Evolutionary conservation across 345 rosid genomes (phyloP).

Genomic region (Salix arbutifolia): DNA sequence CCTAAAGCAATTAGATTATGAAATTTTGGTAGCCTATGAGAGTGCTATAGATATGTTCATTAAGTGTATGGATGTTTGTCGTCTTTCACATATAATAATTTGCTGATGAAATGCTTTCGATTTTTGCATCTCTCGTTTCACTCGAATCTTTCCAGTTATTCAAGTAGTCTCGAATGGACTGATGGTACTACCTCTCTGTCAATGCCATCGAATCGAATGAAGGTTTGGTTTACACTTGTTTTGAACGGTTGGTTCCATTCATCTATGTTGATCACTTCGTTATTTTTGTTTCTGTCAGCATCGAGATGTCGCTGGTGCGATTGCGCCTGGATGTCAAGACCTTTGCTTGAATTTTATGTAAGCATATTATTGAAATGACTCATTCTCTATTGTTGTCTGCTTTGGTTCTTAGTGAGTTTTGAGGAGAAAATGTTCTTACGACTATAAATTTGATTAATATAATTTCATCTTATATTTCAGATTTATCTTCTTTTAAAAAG

Average conservation of each 20-base stretch:
- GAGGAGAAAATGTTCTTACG: no score
- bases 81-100: no score
- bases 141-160: background rate
- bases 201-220: background rate
- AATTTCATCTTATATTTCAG: no score
- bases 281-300: background rate
- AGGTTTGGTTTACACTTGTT: background rate
- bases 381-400: no score
- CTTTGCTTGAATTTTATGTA: background rate
- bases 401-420: no score
- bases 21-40: conserved; percentile 4
- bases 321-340: background rate
- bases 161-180: background rate
- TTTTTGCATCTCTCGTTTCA: background rate
- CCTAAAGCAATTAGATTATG: background rate
- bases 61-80: background rate
- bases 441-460: no score
- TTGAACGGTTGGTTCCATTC: background rate
- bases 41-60: background rate
- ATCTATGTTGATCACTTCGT: background rate
- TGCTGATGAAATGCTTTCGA: background rate
- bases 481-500: no score
- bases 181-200: background rate
- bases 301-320: background rate
- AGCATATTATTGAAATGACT: no score